Evolutionary conservation across 768 basidiomycete species (phyloP).

Genomic region (Tulasnella sp.): DNA sequence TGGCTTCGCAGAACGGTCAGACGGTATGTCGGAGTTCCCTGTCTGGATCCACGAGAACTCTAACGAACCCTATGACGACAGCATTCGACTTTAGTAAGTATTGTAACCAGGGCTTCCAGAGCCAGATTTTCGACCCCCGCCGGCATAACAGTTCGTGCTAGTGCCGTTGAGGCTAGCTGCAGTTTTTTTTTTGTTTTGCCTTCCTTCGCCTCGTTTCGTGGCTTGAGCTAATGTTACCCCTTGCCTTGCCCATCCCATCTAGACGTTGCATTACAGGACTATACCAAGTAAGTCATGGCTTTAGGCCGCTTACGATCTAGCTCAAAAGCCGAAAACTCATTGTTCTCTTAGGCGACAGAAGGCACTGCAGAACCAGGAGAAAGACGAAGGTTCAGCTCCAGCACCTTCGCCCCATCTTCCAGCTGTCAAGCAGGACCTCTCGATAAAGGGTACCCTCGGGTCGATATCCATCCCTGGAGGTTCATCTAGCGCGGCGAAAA

Average conservation of each 20-base stretch:
- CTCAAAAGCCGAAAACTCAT: not conserved
- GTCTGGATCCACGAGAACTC: not conserved
- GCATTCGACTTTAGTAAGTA: constrained; percentile 81
- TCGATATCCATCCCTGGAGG: constrained; percentile 87
- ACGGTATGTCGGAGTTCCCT: constrained; percentile 42
- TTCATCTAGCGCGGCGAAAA: constrained; percentile 37
- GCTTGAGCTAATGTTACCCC: constrained; percentile 1
- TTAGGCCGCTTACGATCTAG: not conserved
- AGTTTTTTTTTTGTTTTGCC: not conserved
- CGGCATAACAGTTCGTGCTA: constrained; percentile 1
- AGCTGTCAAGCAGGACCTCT: constrained; percentile 85
- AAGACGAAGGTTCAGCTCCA: constrained; percentile 41
- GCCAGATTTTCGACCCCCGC: not conserved
- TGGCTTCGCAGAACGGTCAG: constrained; percentile 83
- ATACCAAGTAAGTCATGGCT: constrained; percentile 55
- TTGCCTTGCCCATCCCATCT: constrained; percentile 10
- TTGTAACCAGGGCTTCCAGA: not conserved
- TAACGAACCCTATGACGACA: not conserved
- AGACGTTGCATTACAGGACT: constrained; percentile 86
- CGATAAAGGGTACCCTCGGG: constrained; percentile 85
- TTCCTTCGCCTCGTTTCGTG: constrained; percentile 1
- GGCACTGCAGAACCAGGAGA: constrained; percentile 55
- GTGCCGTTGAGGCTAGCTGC: not conserved
- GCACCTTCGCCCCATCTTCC: constrained; percentile 63
- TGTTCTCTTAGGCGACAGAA: constrained; percentile 37